Evolutionary conservation across 805 yeast genomes (phyloP).

Genomic region (Dipodascus geniculatus): DNA sequence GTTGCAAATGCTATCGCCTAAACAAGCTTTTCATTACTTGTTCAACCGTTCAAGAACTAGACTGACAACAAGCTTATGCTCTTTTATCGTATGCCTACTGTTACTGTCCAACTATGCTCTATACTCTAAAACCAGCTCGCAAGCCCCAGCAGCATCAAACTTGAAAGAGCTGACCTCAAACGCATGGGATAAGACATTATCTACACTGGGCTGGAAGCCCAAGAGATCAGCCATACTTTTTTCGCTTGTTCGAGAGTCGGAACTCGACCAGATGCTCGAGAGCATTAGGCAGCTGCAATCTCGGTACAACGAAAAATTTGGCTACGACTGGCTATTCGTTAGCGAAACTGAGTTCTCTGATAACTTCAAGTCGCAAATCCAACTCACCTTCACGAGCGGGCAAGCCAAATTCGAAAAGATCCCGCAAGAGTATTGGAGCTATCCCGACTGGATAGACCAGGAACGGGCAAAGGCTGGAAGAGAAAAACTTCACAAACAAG

Average conservation of each 20-base stretch:
- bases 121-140: background rate
- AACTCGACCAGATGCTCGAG: slow-evolving; percentile 34
- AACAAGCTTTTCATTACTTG: background rate
- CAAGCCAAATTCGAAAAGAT: slow-evolving; percentile 30
- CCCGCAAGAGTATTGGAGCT: slow-evolving; percentile 39
- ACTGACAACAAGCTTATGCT: background rate
- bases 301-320: slow-evolving; percentile 55
- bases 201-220: background rate
- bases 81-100: background rate
- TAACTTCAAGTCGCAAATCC: slow-evolving; percentile 32
- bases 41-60: background rate
- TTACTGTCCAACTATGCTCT: background rate
- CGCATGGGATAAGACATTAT: background rate
- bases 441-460: slow-evolving; percentile 44
- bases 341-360: slow-evolving; percentile 59
- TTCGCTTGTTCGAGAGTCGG: slow-evolving; percentile 62
- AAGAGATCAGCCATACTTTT: slow-evolving; percentile 52
- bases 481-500: slow-evolving; percentile 17
- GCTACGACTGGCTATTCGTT: slow-evolving; percentile 70
- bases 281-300: slow-evolving; percentile 53
- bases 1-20: background rate
- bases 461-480: slow-evolving; percentile 29
- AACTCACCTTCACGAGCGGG: slow-evolving; percentile 30
- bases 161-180: background rate
- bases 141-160: background rate